A percentile compares a stretch with the other conserved stretches of the same genome.
Conservation (phyloP, 1,284 basidiomycete genomes). For the Wolfiporia cocos region DNA sequence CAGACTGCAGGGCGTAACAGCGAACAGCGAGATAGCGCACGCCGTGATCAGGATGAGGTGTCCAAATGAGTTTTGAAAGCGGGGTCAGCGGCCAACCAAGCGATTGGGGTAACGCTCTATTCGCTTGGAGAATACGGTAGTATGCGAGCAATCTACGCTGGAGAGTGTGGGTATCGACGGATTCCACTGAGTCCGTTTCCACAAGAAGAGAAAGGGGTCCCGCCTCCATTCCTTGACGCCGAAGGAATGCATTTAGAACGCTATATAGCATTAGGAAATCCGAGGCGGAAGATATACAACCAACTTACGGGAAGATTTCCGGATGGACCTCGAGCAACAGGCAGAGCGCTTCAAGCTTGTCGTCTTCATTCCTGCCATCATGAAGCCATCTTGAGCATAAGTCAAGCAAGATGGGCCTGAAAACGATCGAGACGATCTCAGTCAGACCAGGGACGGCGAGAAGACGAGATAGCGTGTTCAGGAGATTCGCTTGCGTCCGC, state of each 20-base stretch:
- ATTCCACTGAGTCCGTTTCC: conserved; percentile 21
- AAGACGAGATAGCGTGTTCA: conserved; percentile 20
- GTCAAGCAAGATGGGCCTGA: conserved; percentile 66
- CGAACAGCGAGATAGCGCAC: conserved; percentile 69
- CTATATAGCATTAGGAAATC: conserved; percentile 5
- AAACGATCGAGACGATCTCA: conserved; percentile 45
- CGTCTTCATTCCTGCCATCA: conserved; percentile 37
- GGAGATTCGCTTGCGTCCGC: conserved; percentile 30
- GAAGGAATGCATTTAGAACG: conserved; percentile 31
- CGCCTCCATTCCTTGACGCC: conserved; percentile 34
- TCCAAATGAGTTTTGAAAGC: conserved; percentile 51
- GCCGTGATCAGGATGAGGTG: conserved; percentile 54
- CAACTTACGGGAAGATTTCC: conserved; percentile 76
- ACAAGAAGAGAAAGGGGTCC: conserved; percentile 51
- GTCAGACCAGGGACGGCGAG: conserved; percentile 50
- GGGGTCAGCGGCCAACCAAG: conserved; percentile 63
- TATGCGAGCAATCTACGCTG: conserved; percentile 74
- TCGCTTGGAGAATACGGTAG: conserved; percentile 72
- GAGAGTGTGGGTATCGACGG: conserved; percentile 38
- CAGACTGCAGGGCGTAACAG: conserved; percentile 68
- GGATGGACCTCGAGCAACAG: conserved; percentile 62
- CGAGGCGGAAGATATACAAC: conserved; percentile 5
- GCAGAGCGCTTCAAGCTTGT: conserved; percentile 55
- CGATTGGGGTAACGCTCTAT: conserved; percentile 56
- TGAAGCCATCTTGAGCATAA: conserved; percentile 68